Evolutionary conservation across 192 early-diverging fungal genomes (phyloP).

Genomic region (Gamsiella multidivaricata): DNA sequence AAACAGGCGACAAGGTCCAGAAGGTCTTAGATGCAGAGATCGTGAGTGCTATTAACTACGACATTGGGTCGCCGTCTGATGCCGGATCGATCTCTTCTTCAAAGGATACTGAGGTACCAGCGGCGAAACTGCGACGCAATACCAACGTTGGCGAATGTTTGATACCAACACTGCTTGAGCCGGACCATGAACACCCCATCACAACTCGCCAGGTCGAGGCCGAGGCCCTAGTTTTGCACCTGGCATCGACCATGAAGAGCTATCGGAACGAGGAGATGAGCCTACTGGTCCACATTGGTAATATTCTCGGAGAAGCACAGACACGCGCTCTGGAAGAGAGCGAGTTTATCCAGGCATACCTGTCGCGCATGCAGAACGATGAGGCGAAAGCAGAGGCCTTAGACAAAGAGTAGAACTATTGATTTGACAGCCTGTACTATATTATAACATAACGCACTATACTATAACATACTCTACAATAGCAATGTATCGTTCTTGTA

Average conservation of each 20-base stretch:
- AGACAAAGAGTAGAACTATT: not conserved
- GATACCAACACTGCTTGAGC: constrained; percentile 19
- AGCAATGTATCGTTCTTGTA: too few relatives aligned
- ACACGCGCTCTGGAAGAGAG: constrained; percentile 25
- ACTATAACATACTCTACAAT: too few relatives aligned
- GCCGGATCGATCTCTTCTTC: not conserved
- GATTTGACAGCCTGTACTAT: too few relatives aligned
- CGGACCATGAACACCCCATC: constrained; percentile 17
- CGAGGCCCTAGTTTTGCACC: constrained; percentile 12
- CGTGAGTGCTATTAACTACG: constrained; percentile 15
- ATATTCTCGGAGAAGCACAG: constrained; percentile 31
- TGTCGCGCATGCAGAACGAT: constrained; percentile 28
- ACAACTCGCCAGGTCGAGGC: constrained; percentile 18
- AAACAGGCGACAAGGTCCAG: constrained; percentile 44
- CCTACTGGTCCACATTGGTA: constrained; percentile 14
- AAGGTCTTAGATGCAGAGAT: constrained; percentile 14
- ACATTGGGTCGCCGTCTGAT: not conserved
- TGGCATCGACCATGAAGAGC: constrained; percentile 35
- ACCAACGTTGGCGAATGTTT: constrained; percentile 21
- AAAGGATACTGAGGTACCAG: not conserved
- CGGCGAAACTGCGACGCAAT: not conserved
- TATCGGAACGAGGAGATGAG: constrained; percentile 39
- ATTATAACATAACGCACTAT: too few relatives aligned
- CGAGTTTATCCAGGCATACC: constrained; percentile 27
- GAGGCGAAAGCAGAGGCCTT: not conserved